Conservation (phyloP, 495 filamentous ascomycete genomes). For the Penicillium ochrochloron region DNA sequence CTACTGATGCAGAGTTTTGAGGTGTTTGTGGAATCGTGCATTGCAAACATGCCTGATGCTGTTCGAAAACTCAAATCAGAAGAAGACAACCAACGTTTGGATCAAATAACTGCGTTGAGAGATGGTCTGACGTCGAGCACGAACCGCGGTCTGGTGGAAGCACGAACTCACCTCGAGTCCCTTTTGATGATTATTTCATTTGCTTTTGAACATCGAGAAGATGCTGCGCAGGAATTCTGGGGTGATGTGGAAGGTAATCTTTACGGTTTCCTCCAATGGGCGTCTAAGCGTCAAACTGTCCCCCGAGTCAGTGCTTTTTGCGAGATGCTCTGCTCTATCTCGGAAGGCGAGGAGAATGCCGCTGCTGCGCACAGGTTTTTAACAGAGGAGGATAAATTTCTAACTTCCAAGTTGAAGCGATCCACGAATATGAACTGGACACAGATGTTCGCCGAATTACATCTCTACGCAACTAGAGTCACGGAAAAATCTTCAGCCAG, state of each 20-base stretch:
- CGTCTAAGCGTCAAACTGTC: slow-evolving; percentile 87
- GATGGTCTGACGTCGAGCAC: slow-evolving; percentile 52
- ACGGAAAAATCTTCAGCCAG: slow-evolving; percentile 60
- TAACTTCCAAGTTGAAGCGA: slow-evolving; percentile 74
- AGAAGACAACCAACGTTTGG: slow-evolving; percentile 84
- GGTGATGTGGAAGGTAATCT: slow-evolving; percentile 85
- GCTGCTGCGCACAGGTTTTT: slow-evolving; percentile 84
- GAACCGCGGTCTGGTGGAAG: slow-evolving; percentile 53
- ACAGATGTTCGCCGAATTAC: slow-evolving; percentile 88
- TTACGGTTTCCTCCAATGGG: slow-evolving; percentile 93
- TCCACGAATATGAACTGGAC: slow-evolving; percentile 84
- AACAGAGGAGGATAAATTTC: slow-evolving; percentile 77
- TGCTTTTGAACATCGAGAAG: slow-evolving; percentile 80
- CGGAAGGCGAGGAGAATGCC: slow-evolving; percentile 77
- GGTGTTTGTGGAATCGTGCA: slow-evolving; percentile 83
- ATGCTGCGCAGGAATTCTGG: slow-evolving; percentile 89
- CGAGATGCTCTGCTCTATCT: slow-evolving; percentile 88
- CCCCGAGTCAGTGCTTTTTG: slow-evolving; percentile 93
- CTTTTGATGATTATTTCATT: slow-evolving; percentile 92
- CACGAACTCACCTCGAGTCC: slow-evolving; percentile 80
- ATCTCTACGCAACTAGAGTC: slow-evolving; percentile 71
- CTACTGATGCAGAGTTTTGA: slow-evolving; percentile 81
- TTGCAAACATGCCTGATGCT: slow-evolving; percentile 92
- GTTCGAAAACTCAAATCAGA: slow-evolving; percentile 83
- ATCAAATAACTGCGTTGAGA: slow-evolving; percentile 59